These are phyloP conservation scores for Ganoderma boninense DNA, from an alignment of 1,284 basidiomycete genomes.

Conservation along the genomic window DNA sequence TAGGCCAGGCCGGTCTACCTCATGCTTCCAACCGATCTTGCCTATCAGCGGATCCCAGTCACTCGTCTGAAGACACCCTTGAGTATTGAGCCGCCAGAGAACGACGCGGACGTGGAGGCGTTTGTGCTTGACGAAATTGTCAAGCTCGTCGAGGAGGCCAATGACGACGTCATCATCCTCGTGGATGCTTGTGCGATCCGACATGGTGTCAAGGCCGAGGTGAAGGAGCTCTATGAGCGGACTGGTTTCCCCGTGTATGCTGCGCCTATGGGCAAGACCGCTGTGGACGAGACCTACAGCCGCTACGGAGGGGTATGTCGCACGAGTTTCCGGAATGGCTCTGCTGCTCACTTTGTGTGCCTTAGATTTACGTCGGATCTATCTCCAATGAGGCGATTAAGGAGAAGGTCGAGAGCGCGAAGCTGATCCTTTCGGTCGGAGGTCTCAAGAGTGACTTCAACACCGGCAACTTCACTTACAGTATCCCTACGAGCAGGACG, in stretches of 20 bases:
- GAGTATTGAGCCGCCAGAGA: conserved; percentile 55
- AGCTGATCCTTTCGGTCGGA: conserved; percentile 88
- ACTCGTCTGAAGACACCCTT: conserved; percentile 74
- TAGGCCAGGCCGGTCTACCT: conserved; percentile 90
- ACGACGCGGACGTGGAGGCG: conserved; percentile 68
- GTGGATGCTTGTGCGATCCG: conserved; percentile 91
- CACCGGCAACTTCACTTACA: conserved; percentile 84
- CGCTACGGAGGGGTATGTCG: conserved; percentile 88
- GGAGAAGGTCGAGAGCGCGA: conserved; percentile 82
- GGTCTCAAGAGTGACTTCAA: conserved; percentile 91
- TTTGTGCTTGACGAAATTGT: conserved; percentile 82
- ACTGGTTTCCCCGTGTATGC: conserved; percentile 84
- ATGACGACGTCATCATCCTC: conserved; percentile 77
- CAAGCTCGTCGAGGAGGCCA: conserved; percentile 68
- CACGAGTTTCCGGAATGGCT: conserved; percentile 8
- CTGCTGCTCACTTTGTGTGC: conserved; percentile 12
- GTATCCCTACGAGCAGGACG: conserved; percentile 65
- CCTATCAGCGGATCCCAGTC: conserved; percentile 73
- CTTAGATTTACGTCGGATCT: conserved; percentile 84
- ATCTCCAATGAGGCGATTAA: conserved; percentile 79
- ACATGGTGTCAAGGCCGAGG: conserved; percentile 77
- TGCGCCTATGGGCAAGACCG: conserved; percentile 91
- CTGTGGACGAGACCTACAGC: conserved; percentile 80
- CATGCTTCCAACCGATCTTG: conserved; percentile 87
- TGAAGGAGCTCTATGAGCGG: conserved; percentile 72